Evolutionary conservation across 352 stramenopile genomes (phyloP), one percentile per base, ranked within the genome.

Genomic region (Phytophthora brassicae): DNA sequence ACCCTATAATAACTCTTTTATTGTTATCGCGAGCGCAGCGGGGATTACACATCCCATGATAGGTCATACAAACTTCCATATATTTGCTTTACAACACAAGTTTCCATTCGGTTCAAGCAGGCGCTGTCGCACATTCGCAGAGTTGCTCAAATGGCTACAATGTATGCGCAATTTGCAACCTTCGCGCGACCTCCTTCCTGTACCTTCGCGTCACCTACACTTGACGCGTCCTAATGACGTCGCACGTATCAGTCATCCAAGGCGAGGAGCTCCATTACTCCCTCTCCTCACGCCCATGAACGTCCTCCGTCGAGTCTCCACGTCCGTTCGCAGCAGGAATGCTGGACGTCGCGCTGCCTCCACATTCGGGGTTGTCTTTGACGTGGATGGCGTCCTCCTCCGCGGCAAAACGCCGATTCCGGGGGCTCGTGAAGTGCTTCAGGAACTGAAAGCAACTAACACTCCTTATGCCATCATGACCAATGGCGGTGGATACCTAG

Each of bases 391-490:
- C 48, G 86, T 94, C 46, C 64, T 94, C 31, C 53, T 93, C 50
- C 86, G 84, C 42, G 86, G 84, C 49, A 92, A 90, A 57, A 72
- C 69, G 41, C 76, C 82, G 23, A 85, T 94, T 33, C 80, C 84
- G 0, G 86, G 86, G 5, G 86, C 86, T 3, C 71, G 62, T 4
- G 70, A 89, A 16, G 84, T 93, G 47, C 66, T 94, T n/a, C 54
- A 86, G 36, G 79, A 90, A 29, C 71, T 94, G 35, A 45, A 82
- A 35, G 66, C 72, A 33, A 72, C 75, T 36, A 57, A 83, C 36
- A 84, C 84, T 44, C 86, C 86, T 60, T 92, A 84, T 48, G 81
- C 83, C 38, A 91, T 94, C 66, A 92, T 94, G 86, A 94, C 86
- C 44, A 94, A 94, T 49, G 86, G 84, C 46, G 86, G 86, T 35